Evolutionary conservation across 768 basidiomycete genomes (phyloP).

Genomic region (Hydnum rufescens): DNA sequence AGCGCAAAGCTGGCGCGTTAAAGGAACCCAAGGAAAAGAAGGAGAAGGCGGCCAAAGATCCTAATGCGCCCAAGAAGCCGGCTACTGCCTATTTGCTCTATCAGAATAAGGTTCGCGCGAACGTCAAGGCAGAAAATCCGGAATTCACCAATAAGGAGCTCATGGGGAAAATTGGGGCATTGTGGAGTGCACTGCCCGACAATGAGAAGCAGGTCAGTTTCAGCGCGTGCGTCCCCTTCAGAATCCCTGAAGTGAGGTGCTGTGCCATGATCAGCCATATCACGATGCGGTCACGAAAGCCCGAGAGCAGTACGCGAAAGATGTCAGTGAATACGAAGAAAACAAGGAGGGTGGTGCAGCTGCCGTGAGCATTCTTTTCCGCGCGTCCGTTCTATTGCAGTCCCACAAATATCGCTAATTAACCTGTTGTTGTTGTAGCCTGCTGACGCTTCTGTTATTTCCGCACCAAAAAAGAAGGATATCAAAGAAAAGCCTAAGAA

Average conservation of each 20-base stretch:
- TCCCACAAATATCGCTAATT: constrained; percentile 12
- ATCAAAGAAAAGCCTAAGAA: not conserved
- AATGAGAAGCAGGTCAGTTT: constrained; percentile 54
- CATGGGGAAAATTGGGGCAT: constrained; percentile 44
- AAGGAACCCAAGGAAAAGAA: constrained; percentile 32
- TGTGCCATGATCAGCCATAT: constrained; percentile 27
- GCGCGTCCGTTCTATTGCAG: not conserved
- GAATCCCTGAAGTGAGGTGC: constrained; percentile 7
- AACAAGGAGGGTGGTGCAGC: constrained; percentile 17
- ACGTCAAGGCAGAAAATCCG: constrained; percentile 46
- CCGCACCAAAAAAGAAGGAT: not conserved
- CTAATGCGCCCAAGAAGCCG: constrained; percentile 87
- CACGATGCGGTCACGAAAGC: constrained; percentile 14
- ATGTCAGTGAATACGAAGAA: constrained; percentile 43
- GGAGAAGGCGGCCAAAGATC: constrained; percentile 59
- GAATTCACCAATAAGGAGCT: constrained; percentile 51
- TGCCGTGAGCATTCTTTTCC: not conserved
- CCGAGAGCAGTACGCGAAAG: constrained; percentile 24
- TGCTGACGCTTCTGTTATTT: not conserved
- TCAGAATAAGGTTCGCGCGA: constrained; percentile 74
- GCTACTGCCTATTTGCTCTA: constrained; percentile 84
- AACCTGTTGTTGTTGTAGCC: not conserved
- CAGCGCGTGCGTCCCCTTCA: not conserved
- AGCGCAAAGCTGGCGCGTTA: constrained; percentile 10
- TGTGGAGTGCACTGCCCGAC: constrained; percentile 49